These are phyloP conservation scores for Peterozyma toletana DNA, from an alignment of 805 yeast genomes.

Conservation along the genomic window DNA sequence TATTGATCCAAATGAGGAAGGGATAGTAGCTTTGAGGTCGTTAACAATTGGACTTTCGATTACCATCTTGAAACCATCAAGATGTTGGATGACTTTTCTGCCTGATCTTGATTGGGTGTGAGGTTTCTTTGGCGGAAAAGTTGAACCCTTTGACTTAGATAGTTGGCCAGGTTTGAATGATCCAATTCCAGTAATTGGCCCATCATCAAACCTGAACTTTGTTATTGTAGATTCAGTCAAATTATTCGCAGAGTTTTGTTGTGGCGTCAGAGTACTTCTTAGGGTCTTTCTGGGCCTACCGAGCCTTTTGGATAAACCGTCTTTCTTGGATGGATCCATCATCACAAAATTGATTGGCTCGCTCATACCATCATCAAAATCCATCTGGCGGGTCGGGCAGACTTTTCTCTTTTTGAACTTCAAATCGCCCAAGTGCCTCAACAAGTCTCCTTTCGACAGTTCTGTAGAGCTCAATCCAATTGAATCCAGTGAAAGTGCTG, in stretches of 20 bases:
- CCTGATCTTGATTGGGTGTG: not conserved
- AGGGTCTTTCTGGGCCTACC: constrained; percentile 6
- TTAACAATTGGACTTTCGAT: constrained; percentile 3
- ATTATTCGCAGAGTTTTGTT: constrained; percentile 9
- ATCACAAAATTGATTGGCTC: constrained; percentile 9
- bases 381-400: not conserved
- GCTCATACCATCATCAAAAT: not conserved
- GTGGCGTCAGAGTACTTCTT: not conserved
- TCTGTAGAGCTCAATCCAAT: no score
- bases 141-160: not conserved
- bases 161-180: not conserved
- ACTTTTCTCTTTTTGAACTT: not conserved
- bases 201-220: constrained; percentile 10
- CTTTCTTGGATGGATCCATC: constrained; percentile 12
- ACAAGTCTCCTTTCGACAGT: no score
- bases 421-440: no score
- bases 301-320: constrained; percentile 9
- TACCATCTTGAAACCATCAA: constrained; percentile 7
- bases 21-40: not conserved
- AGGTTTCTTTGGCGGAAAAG: not conserved
- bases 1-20: constrained; percentile 1
- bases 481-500: not conserved
- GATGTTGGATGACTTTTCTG: constrained; percentile 2
- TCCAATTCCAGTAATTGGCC: not conserved
- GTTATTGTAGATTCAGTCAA: constrained; percentile 11